Evolutionary conservation across 2,329 filamentous ascomycete genomes (phyloP).

Genomic region (Aureobasidium vineae): DNA sequence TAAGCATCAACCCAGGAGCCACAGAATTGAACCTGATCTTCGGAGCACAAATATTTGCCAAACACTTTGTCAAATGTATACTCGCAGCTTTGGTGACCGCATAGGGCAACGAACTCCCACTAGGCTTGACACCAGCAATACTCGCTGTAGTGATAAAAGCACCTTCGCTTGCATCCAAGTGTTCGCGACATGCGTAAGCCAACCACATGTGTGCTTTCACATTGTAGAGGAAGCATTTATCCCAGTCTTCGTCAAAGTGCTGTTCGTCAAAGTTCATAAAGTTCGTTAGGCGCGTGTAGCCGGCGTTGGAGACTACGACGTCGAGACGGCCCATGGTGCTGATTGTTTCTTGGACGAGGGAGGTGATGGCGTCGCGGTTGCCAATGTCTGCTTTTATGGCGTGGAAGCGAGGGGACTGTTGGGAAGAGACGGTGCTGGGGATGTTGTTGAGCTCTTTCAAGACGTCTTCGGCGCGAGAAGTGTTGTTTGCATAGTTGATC

Average conservation of each 20-base stretch:
- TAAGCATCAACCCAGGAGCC: constrained; percentile 51
- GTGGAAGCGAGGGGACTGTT: constrained; percentile 42
- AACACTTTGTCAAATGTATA: constrained; percentile 56
- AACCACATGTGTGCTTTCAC: constrained; percentile 63
- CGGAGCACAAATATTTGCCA: constrained; percentile 55
- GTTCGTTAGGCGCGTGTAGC: constrained; percentile 44
- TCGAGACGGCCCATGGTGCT: constrained; percentile 49
- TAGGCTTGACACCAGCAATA: constrained; percentile 62
- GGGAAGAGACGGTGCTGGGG: constrained; percentile 31
- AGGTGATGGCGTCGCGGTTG: constrained; percentile 44
- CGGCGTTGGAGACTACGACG: constrained; percentile 46
- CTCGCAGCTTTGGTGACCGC: constrained; percentile 41
- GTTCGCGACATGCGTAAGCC: constrained; percentile 54
- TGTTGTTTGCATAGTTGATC: constrained; percentile 48
- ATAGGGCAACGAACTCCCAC: constrained; percentile 57
- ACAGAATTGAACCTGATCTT: constrained; percentile 60
- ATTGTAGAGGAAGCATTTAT: constrained; percentile 59
- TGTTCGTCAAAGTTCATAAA: constrained; percentile 54
- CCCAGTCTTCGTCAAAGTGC: constrained; percentile 59
- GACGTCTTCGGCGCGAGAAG: constrained; percentile 42
- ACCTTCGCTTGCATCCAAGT: constrained; percentile 58
- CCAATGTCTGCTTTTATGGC: constrained; percentile 49
- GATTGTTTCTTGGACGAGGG: constrained; percentile 47
- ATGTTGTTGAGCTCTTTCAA: constrained; percentile 43
- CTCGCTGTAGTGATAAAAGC: constrained; percentile 64